phyloP scores from a whole-genome alignment of 805 yeast species.

The Nakazawaea siamensis region DNA sequence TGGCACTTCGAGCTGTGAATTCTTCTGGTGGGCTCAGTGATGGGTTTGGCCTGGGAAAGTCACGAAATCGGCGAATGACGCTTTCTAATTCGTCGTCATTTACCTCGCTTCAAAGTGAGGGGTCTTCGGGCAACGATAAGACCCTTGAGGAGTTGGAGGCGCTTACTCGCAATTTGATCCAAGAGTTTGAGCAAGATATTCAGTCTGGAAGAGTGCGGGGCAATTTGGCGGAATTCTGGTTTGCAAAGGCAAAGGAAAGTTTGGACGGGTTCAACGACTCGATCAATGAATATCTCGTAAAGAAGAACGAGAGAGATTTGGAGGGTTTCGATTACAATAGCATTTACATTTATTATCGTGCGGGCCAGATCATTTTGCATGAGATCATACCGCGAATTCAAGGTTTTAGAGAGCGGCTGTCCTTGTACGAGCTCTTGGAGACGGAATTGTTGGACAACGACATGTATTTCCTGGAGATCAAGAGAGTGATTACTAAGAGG shows the following conservation, averaged over 20 bases:
- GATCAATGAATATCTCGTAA: constrained; percentile 9
- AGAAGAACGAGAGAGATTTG: constrained; percentile 8
- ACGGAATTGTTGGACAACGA: constrained; percentile 4
- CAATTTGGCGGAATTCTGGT: constrained; percentile 1
- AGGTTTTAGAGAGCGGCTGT: not conserved
- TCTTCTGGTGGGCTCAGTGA: no score
- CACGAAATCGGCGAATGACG: no score
- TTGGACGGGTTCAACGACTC: constrained; percentile 5
- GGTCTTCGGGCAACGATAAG: no score
- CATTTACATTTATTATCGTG: constrained; percentile 7
- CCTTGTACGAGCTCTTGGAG: not conserved
- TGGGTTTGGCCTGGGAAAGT: no score
- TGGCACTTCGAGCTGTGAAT: no score
- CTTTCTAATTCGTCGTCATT: no score
- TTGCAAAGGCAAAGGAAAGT: constrained; percentile 3
- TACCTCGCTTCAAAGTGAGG: no score
- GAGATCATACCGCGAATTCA: constrained; percentile 1
- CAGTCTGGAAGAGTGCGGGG: no score
- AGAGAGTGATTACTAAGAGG: not conserved
- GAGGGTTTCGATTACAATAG: constrained; percentile 5
- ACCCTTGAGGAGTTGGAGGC: not conserved
- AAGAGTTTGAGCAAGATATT: not conserved
- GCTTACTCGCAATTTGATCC: not conserved
- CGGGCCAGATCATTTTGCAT: not conserved
- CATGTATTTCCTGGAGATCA: constrained; percentile 9